Evolutionary conservation across 2,329 filamentous ascomycete genomes (phyloP), one percentile per base, ranked within the genome.

Genomic region (Exophiala xenobiotica): DNA sequence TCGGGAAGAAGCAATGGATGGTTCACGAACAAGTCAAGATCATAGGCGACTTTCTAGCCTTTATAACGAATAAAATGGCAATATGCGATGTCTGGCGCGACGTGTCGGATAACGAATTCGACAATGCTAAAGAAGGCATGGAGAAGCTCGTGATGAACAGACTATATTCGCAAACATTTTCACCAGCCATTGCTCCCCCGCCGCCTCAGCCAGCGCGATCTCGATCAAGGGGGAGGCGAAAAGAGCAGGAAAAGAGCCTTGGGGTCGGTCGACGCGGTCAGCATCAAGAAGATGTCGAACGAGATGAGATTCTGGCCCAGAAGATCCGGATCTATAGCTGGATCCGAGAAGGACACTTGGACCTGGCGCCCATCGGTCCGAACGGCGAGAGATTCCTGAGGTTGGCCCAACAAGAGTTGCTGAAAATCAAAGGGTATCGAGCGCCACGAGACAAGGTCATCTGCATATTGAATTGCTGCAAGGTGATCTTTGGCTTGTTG

Each of bases 1-100:
- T 99, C 70, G 89, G 85, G 27, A 99, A 97, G 74, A 89, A 91
- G 61, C 93, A 97, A 70, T 99, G 93, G 93, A 95, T 96, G 88
- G 93, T 96, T 5, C 93, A 99, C 67, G 93, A 99, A 72, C 93
- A 99, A 69, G 93, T 97, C 67, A 99, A 99, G 73, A 97, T 99
- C 57, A 96, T 99, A 55, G 84, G 89, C 60, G 95, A 99, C 68
- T 99, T 99, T 62, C 76, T 99, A 41, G 85, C 90, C 38, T 99
- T 99, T 65, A 99, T 99, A 58, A 88, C 88, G 47, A 96, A 96
- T 72, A 97, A 97, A 74, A 99, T 99, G 95, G 90, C 87, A 11
- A 81, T 90, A 59, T 99, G 93, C 65, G 93, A 99, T 56, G 90
- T 99, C 2, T 99, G 93, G 93, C 83, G 88, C 51, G 89, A 93